A percentile compares a stretch with the other conserved stretches of the same genome.
Evolutionary conservation across 2,329 filamentous ascomycete species (phyloP).

Genomic region (Aspergillus ustus): DNA sequence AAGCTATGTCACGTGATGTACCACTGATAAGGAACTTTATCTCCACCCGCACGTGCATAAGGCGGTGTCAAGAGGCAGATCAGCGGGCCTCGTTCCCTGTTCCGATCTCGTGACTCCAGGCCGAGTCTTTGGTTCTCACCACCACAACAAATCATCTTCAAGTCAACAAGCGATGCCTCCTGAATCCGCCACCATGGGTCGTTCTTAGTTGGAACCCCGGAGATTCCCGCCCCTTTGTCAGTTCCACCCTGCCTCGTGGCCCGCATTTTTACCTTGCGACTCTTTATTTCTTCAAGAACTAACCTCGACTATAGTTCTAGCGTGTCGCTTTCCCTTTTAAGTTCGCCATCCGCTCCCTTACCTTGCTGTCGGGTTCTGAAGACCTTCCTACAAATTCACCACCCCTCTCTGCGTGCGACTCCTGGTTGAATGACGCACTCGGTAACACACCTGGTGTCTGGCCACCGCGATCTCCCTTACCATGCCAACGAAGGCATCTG

Average conservation of each 20-base stretch:
- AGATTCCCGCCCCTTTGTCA: slow-evolving; percentile 7
- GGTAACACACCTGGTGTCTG: slow-evolving; percentile 20
- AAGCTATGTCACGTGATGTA: background rate
- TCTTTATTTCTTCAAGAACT: slow-evolving; percentile 4
- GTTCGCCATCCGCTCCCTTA: slow-evolving; percentile 8
- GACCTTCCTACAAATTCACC: background rate
- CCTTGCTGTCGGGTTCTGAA: slow-evolving; percentile 5
- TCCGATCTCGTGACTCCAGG: slow-evolving; percentile 7
- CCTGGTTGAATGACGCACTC: slow-evolving; percentile 23
- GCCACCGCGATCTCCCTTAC: slow-evolving; percentile 22
- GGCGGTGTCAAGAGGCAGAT: too few species aligned
- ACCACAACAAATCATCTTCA: slow-evolving; percentile 16
- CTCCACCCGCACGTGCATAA: background rate
- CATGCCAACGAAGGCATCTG: slow-evolving; percentile 27
- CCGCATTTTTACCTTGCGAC: background rate
- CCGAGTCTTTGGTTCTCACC: background rate
- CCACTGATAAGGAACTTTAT: slow-evolving; percentile 6
- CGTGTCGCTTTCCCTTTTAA: slow-evolving; percentile 14
- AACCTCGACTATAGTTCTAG: slow-evolving; percentile 6
- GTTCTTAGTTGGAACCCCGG: slow-evolving; percentile 9
- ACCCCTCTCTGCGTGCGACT: slow-evolving; percentile 6
- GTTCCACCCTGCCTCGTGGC: background rate
- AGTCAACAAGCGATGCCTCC: slow-evolving; percentile 8
- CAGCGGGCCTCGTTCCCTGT: background rate
- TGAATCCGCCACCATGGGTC: slow-evolving; percentile 12